These are phyloP conservation scores for Suhomyces kunorum DNA, from an alignment of 1,139 yeast species.

Conservation along the genomic window DNA sequence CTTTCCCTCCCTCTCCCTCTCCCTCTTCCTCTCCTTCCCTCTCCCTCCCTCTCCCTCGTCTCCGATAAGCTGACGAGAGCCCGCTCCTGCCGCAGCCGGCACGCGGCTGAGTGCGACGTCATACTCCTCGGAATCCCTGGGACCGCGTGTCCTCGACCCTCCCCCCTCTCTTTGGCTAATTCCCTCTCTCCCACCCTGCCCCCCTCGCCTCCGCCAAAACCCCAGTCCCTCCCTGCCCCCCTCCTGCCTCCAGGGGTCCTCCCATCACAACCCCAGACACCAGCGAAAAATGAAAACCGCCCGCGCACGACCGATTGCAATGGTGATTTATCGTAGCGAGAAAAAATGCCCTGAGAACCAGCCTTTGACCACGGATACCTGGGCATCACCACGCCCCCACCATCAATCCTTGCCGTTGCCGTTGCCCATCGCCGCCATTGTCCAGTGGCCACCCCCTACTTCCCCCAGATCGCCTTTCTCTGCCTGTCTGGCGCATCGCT, in stretches of 20 bases:
- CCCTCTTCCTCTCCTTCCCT: background rate
- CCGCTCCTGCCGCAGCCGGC: slow-evolving; percentile 4
- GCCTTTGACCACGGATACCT: slow-evolving; percentile 2
- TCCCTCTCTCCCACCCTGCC: background rate
- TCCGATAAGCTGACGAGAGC: slow-evolving; percentile 2
- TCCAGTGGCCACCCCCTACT: background rate
- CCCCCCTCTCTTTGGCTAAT: background rate
- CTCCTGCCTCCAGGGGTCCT: background rate
- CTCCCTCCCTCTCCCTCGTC: background rate
- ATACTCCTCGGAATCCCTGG: slow-evolving; percentile 1
- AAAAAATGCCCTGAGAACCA: slow-evolving; percentile 4
- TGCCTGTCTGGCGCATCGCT: no score
- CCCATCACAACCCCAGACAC: slow-evolving; percentile 1
- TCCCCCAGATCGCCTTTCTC: no score
- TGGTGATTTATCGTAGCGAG: slow-evolving; percentile 6
- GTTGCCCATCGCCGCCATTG: background rate
- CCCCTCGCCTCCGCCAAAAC: background rate
- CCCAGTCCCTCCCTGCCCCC: background rate
- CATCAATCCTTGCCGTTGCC: slow-evolving; percentile 4
- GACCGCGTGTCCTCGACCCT: background rate
- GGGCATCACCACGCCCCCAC: slow-evolving; percentile 1
- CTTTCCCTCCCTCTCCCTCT: background rate
- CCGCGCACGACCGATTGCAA: slow-evolving; percentile 7
- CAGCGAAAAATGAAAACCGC: slow-evolving; percentile 1
- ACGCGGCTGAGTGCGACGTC: slow-evolving; percentile 4